phyloP scores from a whole-genome alignment of 2,329 filamentous ascomycete genomes.

The Colletotrichum filicis region DNA sequence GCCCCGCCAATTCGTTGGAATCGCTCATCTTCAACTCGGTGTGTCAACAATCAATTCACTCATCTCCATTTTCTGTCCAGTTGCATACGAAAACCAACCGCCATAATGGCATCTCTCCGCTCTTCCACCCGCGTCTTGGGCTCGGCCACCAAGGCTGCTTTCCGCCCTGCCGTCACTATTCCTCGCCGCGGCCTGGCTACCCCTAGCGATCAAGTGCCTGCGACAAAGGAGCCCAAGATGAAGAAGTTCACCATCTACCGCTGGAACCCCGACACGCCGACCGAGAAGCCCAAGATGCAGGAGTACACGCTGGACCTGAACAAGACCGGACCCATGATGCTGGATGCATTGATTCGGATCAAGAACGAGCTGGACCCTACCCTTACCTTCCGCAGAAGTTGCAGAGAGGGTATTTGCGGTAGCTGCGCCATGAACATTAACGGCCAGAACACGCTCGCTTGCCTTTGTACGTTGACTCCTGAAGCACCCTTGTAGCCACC shows the following conservation, averaged over 20 bases:
- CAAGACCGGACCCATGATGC: conserved; percentile 98
- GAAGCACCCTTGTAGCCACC: neutral
- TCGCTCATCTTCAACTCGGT: neutral
- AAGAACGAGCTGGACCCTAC: conserved; percentile 99
- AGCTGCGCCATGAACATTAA: conserved; percentile 99
- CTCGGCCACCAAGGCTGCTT: conserved; percentile 51
- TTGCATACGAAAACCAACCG: conserved; percentile 19
- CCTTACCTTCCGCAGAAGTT: conserved; percentile 93
- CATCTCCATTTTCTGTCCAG: neutral
- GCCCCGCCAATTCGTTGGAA: conserved; percentile 12
- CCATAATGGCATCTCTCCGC: conserved; percentile 71
- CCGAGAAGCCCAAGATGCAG: conserved; percentile 95
- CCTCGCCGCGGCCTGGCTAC: conserved; percentile 63
- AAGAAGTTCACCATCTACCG: conserved; percentile 99
- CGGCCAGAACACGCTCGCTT: conserved; percentile 96
- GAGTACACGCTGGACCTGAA: conserved; percentile 94
- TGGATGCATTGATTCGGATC: conserved; percentile 96
- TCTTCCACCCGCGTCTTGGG: conserved; percentile 65
- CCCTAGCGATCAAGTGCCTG: conserved; percentile 65
- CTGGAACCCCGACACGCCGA: conserved; percentile 95
- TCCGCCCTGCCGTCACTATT: conserved; percentile 54
- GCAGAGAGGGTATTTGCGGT: conserved; percentile 97
- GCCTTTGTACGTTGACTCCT: conserved; percentile 79
- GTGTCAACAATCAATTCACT: neutral
- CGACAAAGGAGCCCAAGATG: conserved; percentile 73